Conservation (phyloP, 805 yeast genomes). For the Cyberlindnera bimundalis region DNA sequence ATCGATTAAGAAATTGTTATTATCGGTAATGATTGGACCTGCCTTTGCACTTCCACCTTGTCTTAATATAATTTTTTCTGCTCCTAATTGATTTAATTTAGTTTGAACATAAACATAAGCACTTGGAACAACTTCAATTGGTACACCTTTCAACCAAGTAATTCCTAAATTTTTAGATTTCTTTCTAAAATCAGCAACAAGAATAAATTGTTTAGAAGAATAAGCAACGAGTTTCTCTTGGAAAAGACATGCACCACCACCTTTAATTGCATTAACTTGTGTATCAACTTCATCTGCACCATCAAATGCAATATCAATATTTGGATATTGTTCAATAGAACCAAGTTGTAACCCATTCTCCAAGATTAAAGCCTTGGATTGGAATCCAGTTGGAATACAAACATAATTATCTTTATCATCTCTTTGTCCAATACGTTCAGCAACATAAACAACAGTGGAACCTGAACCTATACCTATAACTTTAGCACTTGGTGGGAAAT, state of each 20-base stretch:
- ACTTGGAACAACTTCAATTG: constrained; percentile 91
- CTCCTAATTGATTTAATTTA: constrained; percentile 64
- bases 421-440: constrained; percentile 82
- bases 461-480: constrained; percentile 96
- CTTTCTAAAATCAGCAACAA: constrained; percentile 93
- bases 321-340: constrained; percentile 76
- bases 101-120: constrained; percentile 73
- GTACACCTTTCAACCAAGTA: constrained; percentile 87
- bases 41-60: constrained; percentile 92
- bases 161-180: constrained; percentile 71
- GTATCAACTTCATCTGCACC: constrained; percentile 97
- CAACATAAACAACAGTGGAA: constrained; percentile 94
- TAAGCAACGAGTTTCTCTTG: constrained; percentile 94
- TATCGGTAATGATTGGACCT: constrained; percentile 95
- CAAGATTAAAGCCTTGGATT: constrained; percentile 79
- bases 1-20: constrained; percentile 89
- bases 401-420: constrained; percentile 51
- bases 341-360: constrained; percentile 79
- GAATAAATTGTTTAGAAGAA: constrained; percentile 68
- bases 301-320: constrained; percentile 90
- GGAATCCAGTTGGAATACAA: constrained; percentile 97
- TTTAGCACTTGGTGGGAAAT: constrained; percentile 62
- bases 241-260: constrained; percentile 97
- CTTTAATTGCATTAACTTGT: constrained; percentile 82
- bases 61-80: constrained; percentile 61